A percentile compares a stretch with the other conserved stretches of the same genome.
These are phyloP conservation scores for Paraphaeosphaeria sporulosa DNA, from an alignment of 2,329 filamentous ascomycete genomes.

Conservation along the genomic window DNA sequence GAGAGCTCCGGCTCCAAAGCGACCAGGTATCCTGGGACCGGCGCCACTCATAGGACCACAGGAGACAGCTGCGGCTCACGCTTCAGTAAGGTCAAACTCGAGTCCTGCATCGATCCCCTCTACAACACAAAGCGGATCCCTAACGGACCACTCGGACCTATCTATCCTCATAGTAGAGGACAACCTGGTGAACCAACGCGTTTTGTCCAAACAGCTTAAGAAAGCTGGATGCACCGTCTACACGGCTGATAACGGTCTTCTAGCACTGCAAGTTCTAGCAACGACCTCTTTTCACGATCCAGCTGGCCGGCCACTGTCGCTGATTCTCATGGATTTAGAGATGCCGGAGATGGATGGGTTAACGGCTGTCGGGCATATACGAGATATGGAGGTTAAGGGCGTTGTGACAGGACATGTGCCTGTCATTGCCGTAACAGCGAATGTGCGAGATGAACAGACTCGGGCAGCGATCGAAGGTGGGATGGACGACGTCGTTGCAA, in stretches of 20 bases:
- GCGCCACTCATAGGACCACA: background rate
- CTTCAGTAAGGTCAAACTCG: constrained; percentile 2
- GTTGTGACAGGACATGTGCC: constrained; percentile 38
- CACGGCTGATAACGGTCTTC: constrained; percentile 44
- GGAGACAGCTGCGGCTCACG: background rate
- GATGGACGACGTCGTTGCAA: constrained; percentile 47
- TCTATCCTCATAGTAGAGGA: constrained; percentile 47
- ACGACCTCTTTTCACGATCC: constrained; percentile 26
- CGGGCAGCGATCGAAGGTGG: constrained; percentile 38
- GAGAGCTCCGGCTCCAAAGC: constrained; percentile 1
- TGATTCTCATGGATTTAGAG: constrained; percentile 48
- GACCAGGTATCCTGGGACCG: constrained; percentile 7
- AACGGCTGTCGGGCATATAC: constrained; percentile 41
- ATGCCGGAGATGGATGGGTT: constrained; percentile 52
- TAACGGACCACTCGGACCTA: constrained; percentile 16
- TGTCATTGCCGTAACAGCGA: constrained; percentile 48
- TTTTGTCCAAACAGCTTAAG: constrained; percentile 42
- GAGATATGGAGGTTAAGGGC: constrained; percentile 35
- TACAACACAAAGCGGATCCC: background rate
- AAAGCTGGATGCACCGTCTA: constrained; percentile 38
- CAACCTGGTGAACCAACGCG: constrained; percentile 48
- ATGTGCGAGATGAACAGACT: constrained; percentile 45
- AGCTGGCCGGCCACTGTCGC: constrained; percentile 29
- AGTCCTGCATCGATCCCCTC: constrained; percentile 6
- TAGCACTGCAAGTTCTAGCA: constrained; percentile 35